A percentile compares a stretch with the other conserved stretches of the same genome.
These are phyloP conservation scores for Cytidiella melzeri DNA, from an alignment of 768 basidiomycete genomes.

Conservation along the genomic window DNA sequence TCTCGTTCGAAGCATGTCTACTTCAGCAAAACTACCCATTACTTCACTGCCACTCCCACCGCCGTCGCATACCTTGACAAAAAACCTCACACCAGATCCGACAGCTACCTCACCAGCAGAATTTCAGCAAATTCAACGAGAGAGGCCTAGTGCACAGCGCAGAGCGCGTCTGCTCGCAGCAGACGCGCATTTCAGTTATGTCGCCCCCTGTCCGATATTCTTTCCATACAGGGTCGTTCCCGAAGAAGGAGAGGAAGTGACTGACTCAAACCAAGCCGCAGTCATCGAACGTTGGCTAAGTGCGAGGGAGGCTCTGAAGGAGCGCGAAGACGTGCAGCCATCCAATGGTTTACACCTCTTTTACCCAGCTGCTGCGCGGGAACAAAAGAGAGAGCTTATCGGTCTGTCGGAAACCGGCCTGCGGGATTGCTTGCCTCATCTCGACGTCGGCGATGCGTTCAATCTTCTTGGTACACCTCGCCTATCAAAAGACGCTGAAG, in stretches of 20 bases:
- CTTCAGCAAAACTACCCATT: constrained; percentile 32
- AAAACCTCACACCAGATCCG: constrained; percentile 55
- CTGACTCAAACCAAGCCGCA: constrained; percentile 47
- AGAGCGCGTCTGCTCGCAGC: constrained; percentile 55
- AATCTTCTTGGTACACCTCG: constrained; percentile 55
- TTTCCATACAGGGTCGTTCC: constrained; percentile 78
- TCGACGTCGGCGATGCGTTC: constrained; percentile 86
- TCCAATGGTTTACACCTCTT: constrained; percentile 20
- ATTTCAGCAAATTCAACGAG: constrained; percentile 46
- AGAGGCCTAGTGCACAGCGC: constrained; percentile 61
- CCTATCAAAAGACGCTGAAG: constrained; percentile 29
- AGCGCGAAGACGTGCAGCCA: constrained; percentile 20
- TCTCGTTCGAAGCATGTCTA: constrained; percentile 15
- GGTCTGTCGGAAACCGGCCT: constrained; percentile 66
- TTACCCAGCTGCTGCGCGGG: constrained; percentile 37
- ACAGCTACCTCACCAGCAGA: constrained; percentile 42
- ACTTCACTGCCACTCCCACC: constrained; percentile 50
- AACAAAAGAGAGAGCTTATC: constrained; percentile 54
- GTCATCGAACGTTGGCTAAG: constrained; percentile 77
- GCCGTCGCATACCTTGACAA: constrained; percentile 32
- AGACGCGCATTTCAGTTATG: constrained; percentile 69
- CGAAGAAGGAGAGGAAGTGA: constrained; percentile 37
- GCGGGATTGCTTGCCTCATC: constrained; percentile 71
- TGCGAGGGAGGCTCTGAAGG: constrained; percentile 52
- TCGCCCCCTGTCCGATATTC: constrained; percentile 72